These are phyloP conservation scores for Ailanthus altissimus DNA, from an alignment of 345 rosid genomes.

Conservation along the genomic window DNA sequence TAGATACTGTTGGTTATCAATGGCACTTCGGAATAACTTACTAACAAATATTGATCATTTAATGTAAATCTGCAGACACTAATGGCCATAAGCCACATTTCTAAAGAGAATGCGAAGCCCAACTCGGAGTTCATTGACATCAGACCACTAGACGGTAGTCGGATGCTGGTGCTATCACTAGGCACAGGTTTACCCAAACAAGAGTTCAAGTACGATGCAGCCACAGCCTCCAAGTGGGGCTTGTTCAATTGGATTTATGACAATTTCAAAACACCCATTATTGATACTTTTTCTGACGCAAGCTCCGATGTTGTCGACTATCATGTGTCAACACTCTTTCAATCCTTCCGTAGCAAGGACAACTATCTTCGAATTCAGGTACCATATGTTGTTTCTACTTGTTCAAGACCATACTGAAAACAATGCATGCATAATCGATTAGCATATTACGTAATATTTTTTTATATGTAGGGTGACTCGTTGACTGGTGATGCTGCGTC, in stretches of 20 bases:
- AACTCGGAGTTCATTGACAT: background rate
- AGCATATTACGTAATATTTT: too few relatives aligned
- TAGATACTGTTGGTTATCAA: too few relatives aligned
- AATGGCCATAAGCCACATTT: conserved; percentile 18
- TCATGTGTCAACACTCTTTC: conserved; percentile 21
- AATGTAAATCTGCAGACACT: conserved; percentile 16
- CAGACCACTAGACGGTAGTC: background rate
- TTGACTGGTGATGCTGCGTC: too few relatives aligned
- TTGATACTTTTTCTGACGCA: conserved; percentile 21
- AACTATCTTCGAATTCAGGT: conserved; percentile 31
- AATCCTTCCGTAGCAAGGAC: background rate
- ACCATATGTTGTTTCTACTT: background rate
- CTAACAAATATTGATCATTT: background rate
- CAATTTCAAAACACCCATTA: conserved; percentile 10
- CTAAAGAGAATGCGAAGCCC: conserved; percentile 14
- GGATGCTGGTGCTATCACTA: conserved; percentile 26
- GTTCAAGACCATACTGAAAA: too few relatives aligned
- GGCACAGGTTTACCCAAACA: conserved; percentile 31
- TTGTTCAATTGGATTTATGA: conserved; percentile 23
- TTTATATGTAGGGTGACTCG: too few relatives aligned
- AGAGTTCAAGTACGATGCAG: conserved; percentile 27
- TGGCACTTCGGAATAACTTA: too few relatives aligned
- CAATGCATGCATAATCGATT: too few relatives aligned
- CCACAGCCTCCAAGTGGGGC: conserved; percentile 29
- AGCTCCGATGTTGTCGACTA: conserved; percentile 25